Percentiles rank a stretch among this genome's conserved stretches.
These are phyloP conservation scores for Trifolium fragiferum DNA, from an alignment of 306 rosid species.

Conservation along the genomic window DNA sequence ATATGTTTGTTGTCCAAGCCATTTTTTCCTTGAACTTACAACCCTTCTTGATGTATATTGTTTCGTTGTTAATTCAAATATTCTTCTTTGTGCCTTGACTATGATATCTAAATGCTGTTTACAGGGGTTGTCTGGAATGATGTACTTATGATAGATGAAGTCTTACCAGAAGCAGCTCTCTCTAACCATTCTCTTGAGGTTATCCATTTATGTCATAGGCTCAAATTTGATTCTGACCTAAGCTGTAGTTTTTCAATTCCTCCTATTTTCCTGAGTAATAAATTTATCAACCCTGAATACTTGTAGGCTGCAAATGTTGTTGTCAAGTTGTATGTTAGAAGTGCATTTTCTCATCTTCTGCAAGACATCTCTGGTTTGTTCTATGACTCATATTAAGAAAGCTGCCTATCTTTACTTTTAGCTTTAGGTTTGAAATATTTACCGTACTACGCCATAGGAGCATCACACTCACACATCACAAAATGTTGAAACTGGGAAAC, in stretches of 20 bases:
- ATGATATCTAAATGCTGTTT: constrained; percentile 31
- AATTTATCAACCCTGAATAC: constrained; percentile 38
- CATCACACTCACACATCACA: constrained; percentile 24
- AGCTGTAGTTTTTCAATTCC: constrained; percentile 32
- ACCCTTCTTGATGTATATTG: constrained; percentile 4
- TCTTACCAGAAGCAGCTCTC: constrained; percentile 70
- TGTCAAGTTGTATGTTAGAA: constrained; percentile 55
- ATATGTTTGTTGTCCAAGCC: constrained; percentile 2
- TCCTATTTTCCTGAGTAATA: constrained; percentile 15
- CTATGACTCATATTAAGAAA: constrained; percentile 34
- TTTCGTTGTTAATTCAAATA: constrained; percentile 1
- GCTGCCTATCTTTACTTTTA: constrained; percentile 36
- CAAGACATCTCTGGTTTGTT: constrained; percentile 67
- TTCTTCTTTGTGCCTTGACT: constrained; percentile 26
- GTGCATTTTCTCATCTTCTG: constrained; percentile 70
- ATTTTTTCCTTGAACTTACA: constrained; percentile 22
- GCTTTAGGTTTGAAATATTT: constrained; percentile 36
- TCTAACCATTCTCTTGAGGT: constrained; percentile 75
- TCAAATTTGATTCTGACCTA: constrained; percentile 32
- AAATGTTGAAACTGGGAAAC: constrained; percentile 3
- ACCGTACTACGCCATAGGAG: constrained; percentile 4
- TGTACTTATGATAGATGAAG: constrained; percentile 72
- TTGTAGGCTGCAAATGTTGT: constrained; percentile 68
- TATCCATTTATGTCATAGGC: constrained; percentile 35
- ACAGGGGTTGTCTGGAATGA: constrained; percentile 77